These are phyloP conservation scores for Solidago caesia DNA, from an alignment of 129 eudicot genomes.

Conservation along the genomic window DNA sequence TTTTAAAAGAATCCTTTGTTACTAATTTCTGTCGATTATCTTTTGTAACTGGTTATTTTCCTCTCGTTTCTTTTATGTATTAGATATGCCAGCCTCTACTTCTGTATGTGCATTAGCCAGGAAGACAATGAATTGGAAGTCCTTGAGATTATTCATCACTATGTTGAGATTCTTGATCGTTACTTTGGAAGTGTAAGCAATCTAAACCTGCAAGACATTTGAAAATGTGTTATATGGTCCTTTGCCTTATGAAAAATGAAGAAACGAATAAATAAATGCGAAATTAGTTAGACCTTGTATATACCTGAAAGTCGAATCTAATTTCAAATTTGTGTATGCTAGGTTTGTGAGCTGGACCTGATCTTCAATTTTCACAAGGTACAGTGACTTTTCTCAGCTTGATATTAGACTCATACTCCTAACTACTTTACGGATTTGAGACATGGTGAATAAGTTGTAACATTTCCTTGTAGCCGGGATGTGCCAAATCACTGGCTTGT, in stretches of 20 bases:
- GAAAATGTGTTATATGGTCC: not conserved
- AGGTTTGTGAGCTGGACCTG: constrained; percentile 97
- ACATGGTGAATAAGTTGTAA: not conserved
- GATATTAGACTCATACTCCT: not conserved
- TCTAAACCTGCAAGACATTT: constrained; percentile 12
- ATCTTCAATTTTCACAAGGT: constrained; percentile 95
- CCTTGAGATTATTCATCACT: constrained; percentile 93
- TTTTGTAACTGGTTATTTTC: constrained; percentile 11
- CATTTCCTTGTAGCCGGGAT: too few species aligned
- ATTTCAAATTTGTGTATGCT: constrained; percentile 22
- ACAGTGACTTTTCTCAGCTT: constrained; percentile 20
- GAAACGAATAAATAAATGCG: not conserved
- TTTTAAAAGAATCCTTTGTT: not conserved
- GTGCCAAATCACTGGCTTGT: constrained; percentile 8
- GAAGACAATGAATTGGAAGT: constrained; percentile 91
- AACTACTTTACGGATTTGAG: not conserved
- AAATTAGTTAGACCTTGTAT: not conserved
- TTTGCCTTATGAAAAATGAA: not conserved
- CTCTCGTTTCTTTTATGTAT: constrained; percentile 10
- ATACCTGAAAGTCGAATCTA: constrained; percentile 8
- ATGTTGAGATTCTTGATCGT: constrained; percentile 84
- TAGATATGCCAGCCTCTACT: constrained; percentile 95
- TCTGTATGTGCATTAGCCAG: constrained; percentile 94
- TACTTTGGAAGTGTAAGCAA: constrained; percentile 91
- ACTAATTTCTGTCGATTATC: not conserved